Conservation (phyloP, 2,329 filamentous ascomycete genomes). For the Aspergillus ochraceus region DNA sequence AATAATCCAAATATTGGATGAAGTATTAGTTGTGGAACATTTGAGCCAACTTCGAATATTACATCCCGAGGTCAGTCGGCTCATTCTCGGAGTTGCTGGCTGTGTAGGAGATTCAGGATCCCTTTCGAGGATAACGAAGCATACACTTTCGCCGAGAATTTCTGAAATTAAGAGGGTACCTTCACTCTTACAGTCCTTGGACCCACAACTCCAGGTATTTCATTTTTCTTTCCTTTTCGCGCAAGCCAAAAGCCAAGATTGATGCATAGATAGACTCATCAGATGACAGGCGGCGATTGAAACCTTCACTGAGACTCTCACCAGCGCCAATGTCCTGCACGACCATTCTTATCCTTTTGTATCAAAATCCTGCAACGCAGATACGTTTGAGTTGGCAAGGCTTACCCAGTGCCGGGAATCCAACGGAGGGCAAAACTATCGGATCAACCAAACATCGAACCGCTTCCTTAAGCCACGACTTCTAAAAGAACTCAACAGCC, state of each 20-base stretch:
- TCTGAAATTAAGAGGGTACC: constrained; percentile 17
- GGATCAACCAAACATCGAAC: constrained; percentile 32
- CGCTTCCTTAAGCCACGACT: constrained; percentile 35
- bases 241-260: neutral
- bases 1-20: constrained; percentile 32
- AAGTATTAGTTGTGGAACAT: constrained; percentile 27
- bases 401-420: constrained; percentile 10
- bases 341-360: neutral
- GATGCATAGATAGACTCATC: constrained; percentile 16
- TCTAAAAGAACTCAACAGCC: constrained; percentile 33
- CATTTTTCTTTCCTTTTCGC: neutral
- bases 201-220: constrained; percentile 35
- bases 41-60: constrained; percentile 25
- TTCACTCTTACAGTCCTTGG: constrained; percentile 20
- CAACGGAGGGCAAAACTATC: constrained; percentile 14
- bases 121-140: constrained; percentile 24
- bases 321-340: neutral
- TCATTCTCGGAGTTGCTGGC: constrained; percentile 28
- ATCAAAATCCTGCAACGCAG: neutral
- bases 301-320: constrained; percentile 12
- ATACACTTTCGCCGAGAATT: constrained; percentile 27
- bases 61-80: constrained; percentile 30
- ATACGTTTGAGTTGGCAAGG: neutral
- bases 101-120: constrained; percentile 18
- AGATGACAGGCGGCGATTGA: constrained; percentile 25